A percentile compares a stretch with the other conserved stretches of the same genome.
phyloP scores from a whole-genome alignment of 1,139 yeast species.

The Hyphopichia burtonii region DNA sequence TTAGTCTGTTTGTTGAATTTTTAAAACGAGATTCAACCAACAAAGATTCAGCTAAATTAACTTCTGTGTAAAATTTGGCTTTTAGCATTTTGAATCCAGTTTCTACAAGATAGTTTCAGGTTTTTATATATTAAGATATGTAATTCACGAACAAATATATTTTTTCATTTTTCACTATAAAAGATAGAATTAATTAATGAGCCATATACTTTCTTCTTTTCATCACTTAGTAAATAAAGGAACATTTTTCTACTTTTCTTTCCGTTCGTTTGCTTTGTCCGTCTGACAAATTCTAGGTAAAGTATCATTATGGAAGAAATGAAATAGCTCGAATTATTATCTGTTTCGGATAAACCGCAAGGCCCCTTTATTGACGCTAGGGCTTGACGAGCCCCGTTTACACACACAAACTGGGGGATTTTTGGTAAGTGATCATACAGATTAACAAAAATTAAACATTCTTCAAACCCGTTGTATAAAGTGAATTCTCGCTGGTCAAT shows the following conservation, averaged over 20 bases:
- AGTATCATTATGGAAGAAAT: neutral
- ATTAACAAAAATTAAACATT: neutral
- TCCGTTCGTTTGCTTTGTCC: too few species aligned
- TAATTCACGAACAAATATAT: too few species aligned
- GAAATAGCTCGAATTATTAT: neutral
- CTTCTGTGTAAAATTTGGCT: neutral
- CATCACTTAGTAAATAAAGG: neutral
- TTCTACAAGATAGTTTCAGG: too few species aligned
- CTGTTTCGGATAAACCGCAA: too few species aligned
- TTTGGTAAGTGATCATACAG: too few species aligned
- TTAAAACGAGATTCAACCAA: conserved; percentile 21
- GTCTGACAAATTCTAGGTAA: neutral
- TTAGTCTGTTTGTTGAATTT: conserved; percentile 23
- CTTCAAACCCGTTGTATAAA: neutral
- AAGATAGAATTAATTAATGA: too few species aligned
- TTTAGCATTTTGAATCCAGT: too few species aligned
- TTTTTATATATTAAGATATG: too few species aligned
- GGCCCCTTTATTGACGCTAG: too few species aligned
- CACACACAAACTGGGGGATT: too few species aligned
- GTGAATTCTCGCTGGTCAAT: neutral
- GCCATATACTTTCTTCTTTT: neutral
- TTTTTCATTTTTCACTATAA: too few species aligned
- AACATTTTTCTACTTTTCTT: neutral
- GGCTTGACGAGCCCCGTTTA: neutral
- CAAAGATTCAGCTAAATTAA: neutral